Base-by-base conservation (phyloP, 2,329 filamentous ascomycete genomes). In the Fusarium nodosum region DNA sequence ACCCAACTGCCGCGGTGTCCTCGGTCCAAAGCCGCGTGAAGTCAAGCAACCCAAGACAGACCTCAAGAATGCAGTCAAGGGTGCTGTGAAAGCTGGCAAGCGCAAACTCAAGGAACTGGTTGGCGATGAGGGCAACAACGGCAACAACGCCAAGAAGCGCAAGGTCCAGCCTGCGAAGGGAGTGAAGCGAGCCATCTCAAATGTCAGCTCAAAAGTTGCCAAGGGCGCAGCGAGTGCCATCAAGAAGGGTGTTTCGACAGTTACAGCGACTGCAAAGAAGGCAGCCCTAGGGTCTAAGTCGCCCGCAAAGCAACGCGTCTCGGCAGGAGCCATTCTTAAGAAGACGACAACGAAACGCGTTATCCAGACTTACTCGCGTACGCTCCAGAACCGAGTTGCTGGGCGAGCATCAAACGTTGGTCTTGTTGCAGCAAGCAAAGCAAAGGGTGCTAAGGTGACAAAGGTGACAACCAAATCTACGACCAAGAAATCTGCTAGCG, bases 1-100 rank as follows among this genome's bases (percentile, higher is more conserved):
- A 69, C 77, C 81, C 38, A 90, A 90, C 78, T 91, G 88, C 77
- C 86, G 88, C 57, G 88, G 88, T 42, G 84, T 90, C 22, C 80
- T 91, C 36, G 88, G 88, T 0, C 88, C 88, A 10, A 88, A 87
- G 74, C 84, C 86, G 26, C 86, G 87, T 71, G 86, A 87, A 67
- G 81, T 84, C 56, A 88, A 86, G 76, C 76, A 79, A 1, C 77
- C 82, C 39, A 86, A 86, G 74, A 79, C 83, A 31, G 80, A 79
- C 47, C 59, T 80, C 50, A 82, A 81, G 71, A 78, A 76, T 26
- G 74, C 72, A 5, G 77, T 78, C 71, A 82, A 82, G 72, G 77
- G 75, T 31, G 78, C 77, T 3, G 77, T 82, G 54, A 86, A 84
- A 73, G 80, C 82, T 7, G 81, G 83, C 48, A 89, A 89, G 79